Percentiles rank a stretch among this genome's conserved stretches.
phyloP scores from a whole-genome alignment of 257 asterid species.

The Lycium ferocissimum region DNA sequence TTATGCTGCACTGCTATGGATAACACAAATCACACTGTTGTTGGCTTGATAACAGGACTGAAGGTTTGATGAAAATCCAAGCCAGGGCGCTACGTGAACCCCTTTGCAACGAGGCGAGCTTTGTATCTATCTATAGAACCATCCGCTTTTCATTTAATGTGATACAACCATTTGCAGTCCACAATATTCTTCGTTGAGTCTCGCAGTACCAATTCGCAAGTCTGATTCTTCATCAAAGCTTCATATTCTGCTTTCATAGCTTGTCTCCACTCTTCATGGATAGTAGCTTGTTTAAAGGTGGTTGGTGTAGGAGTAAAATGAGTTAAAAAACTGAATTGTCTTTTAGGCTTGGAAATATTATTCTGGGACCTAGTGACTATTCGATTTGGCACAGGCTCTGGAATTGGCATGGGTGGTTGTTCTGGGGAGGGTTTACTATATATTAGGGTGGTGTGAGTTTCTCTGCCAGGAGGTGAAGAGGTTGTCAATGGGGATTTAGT shows the following conservation, averaged over 20 bases:
- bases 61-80: neutral
- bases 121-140: neutral
- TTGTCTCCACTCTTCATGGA: neutral
- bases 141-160: neutral
- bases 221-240: neutral
- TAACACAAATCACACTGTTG: neutral
- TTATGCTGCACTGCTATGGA: neutral
- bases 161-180: neutral
- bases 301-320: neutral
- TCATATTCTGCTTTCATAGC: neutral
- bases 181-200: neutral
- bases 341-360: neutral
- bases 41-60: neutral
- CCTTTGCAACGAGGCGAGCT: neutral
- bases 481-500: neutral
- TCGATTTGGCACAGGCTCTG: neutral
- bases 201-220: neutral
- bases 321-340: neutral
- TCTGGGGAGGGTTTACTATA: neutral
- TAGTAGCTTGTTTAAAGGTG: neutral
- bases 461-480: neutral
- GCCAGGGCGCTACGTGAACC: neutral
- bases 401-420: neutral
- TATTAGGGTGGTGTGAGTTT: neutral
- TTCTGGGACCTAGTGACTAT: neutral